Percentiles rank a stretch among this genome's conserved stretches.
These are phyloP conservation scores for Aureobasidium sp. DNA, from an alignment of 2,329 filamentous ascomycete genomes.

Conservation along the genomic window DNA sequence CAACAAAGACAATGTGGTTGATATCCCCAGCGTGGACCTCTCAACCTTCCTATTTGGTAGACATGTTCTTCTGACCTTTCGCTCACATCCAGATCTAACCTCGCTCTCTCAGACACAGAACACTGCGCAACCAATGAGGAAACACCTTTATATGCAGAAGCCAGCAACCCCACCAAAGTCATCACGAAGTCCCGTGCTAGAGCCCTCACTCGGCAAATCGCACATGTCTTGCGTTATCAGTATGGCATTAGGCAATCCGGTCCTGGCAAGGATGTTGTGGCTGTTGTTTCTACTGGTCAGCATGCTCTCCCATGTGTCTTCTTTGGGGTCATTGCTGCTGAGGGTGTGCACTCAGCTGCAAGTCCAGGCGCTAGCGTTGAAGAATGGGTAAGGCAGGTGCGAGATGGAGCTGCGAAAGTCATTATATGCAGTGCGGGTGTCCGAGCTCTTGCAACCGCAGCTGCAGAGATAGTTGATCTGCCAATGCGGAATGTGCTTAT, in stretches of 20 bases:
- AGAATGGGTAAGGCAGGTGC: conserved; percentile 47
- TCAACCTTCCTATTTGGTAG: conserved; percentile 38
- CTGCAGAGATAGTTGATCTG: conserved; percentile 45
- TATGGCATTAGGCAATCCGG: conserved; percentile 48
- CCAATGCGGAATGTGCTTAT: conserved; percentile 44
- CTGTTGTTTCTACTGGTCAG: conserved; percentile 52
- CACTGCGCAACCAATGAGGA: conserved; percentile 38
- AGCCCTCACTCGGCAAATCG: conserved; percentile 45
- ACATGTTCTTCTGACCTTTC: background rate
- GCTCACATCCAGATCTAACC: background rate
- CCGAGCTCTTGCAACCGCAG: conserved; percentile 40
- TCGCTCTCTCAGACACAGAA: conserved; percentile 20
- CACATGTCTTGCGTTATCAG: conserved; percentile 48
- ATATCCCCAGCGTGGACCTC: conserved; percentile 33
- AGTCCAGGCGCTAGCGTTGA: conserved; percentile 43
- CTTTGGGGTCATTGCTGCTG: conserved; percentile 52
- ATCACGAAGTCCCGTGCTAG: conserved; percentile 49
- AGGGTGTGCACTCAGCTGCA: conserved; percentile 53
- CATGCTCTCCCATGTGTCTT: conserved; percentile 48
- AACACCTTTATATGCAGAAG: conserved; percentile 51
- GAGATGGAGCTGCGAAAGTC: conserved; percentile 36
- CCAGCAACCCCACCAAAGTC: conserved; percentile 46
- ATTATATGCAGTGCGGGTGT: conserved; percentile 45
- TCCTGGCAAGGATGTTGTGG: conserved; percentile 47
- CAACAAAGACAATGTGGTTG: conserved; percentile 1